Conservation (phyloP, 2,329 filamentous ascomycete genomes). For the Triangularia verruculosa region DNA sequence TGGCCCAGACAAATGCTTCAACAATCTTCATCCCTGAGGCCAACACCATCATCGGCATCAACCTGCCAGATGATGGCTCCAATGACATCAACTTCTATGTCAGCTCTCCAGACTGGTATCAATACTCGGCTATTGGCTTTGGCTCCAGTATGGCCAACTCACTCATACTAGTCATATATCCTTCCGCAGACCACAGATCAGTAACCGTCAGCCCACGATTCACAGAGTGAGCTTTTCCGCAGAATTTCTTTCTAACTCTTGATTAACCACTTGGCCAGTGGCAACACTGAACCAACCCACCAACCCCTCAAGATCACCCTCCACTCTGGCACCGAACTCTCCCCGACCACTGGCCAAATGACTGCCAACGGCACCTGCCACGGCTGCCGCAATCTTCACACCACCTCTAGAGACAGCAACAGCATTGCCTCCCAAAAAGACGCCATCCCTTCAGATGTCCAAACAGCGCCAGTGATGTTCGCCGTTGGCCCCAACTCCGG, state of each 20-base stretch:
- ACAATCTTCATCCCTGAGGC: constrained; percentile 25
- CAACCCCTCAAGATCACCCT: constrained; percentile 18
- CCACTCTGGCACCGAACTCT: constrained; percentile 18
- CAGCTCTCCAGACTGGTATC: constrained; percentile 26
- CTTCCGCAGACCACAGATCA: constrained; percentile 21
- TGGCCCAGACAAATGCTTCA: constrained; percentile 18
- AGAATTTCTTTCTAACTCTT: not conserved
- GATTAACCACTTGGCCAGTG: constrained; percentile 11
- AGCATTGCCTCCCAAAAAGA: not conserved
- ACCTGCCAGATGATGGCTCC: constrained; percentile 24
- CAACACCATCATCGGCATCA: constrained; percentile 27
- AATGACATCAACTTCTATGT: constrained; percentile 31
- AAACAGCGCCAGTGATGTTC: constrained; percentile 23
- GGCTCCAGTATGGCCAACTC: constrained; percentile 26
- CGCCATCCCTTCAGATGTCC: constrained; percentile 6
- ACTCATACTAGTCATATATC: constrained; percentile 29
- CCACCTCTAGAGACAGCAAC: constrained; percentile 7
- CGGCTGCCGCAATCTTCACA: constrained; percentile 21
- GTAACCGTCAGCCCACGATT: constrained; percentile 26
- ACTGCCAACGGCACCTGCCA: constrained; percentile 27
- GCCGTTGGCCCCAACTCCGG: constrained; percentile 23
- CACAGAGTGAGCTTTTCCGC: not conserved
- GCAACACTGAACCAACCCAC: constrained; percentile 26
- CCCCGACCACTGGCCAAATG: constrained; percentile 17
- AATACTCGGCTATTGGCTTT: constrained; percentile 29